A percentile compares a stretch with the other conserved stretches of the same genome.
These are phyloP conservation scores for Candida buenavistaensis DNA, from an alignment of 1,139 yeast species.

Conservation along the genomic window DNA sequence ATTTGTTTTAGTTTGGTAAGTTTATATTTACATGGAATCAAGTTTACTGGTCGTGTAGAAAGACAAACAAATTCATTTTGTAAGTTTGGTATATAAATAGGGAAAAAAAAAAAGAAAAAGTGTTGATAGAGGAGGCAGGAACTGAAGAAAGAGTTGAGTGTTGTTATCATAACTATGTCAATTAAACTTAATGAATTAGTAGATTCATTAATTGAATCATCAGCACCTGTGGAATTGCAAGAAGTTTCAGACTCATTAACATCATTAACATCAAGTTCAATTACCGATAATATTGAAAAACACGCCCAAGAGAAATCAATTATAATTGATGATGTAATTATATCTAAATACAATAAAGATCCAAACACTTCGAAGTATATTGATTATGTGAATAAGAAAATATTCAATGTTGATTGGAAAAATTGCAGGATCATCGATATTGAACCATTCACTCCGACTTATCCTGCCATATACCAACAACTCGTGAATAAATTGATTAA, in stretches of 20 bases:
- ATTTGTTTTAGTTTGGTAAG: too few relatives aligned
- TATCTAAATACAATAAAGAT: constrained; percentile 35
- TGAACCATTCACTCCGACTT: constrained; percentile 41
- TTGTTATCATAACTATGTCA: constrained; percentile 18
- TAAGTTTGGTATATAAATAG: too few relatives aligned
- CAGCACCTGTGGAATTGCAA: constrained; percentile 45
- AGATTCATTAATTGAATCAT: constrained; percentile 33
- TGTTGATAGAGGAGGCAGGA: too few relatives aligned
- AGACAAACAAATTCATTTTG: too few relatives aligned
- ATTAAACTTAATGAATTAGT: constrained; percentile 28
- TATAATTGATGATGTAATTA: constrained; percentile 24
- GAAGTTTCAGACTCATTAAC: constrained; percentile 29
- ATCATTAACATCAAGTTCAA: constrained; percentile 4
- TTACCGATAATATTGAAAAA: constrained; percentile 26
- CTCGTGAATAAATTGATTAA: constrained; percentile 30
- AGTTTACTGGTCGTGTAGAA: too few relatives aligned
- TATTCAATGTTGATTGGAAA: constrained; percentile 64
- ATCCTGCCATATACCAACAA: constrained; percentile 27
- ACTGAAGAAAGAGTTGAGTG: too few relatives aligned
- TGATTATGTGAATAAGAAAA: constrained; percentile 42
- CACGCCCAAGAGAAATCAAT: constrained; percentile 31
- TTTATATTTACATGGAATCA: too few relatives aligned
- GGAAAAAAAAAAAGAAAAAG: too few relatives aligned
- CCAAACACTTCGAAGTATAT: constrained; percentile 35
- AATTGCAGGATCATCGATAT: constrained; percentile 48